A percentile compares a stretch with the other conserved stretches of the same genome.
Conservation (phyloP, 78 protist genomes). For the Guillardia theta region DNA sequence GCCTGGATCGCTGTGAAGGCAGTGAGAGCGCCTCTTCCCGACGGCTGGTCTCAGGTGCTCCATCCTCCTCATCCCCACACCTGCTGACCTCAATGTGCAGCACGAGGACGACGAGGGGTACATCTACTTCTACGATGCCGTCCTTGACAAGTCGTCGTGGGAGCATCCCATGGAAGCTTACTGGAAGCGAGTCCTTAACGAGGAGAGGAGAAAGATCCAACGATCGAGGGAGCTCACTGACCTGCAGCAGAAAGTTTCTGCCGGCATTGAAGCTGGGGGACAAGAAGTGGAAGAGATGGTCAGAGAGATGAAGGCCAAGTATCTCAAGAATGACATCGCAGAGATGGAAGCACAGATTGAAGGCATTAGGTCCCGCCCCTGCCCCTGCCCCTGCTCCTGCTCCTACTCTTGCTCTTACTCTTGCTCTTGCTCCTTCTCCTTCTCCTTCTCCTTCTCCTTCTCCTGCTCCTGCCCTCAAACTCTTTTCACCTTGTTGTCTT, state of each 20-base stretch:
- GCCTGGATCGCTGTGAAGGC: not conserved
- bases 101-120: constrained; percentile 5
- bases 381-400: not conserved
- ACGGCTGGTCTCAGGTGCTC: not conserved
- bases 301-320: not conserved
- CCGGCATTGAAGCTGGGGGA: not conserved
- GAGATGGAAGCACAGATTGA: not conserved
- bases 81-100: too few relatives aligned
- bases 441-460: too few relatives aligned
- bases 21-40: not conserved
- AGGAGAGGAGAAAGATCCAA: not conserved
- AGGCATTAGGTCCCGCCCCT: not conserved
- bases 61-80: too few relatives aligned
- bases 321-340: not conserved
- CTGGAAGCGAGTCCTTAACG: not conserved
- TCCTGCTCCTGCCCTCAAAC: too few relatives aligned
- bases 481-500: too few relatives aligned
- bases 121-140: not conserved
- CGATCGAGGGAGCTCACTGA: not conserved
- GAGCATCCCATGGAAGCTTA: not conserved
- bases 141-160: not conserved
- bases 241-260: not conserved
- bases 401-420: not conserved
- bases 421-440: too few relatives aligned
- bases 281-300: not conserved